Evolutionary conservation across 2,329 filamentous ascomycete species (phyloP).

Genomic region (Hypoxylon sp.): DNA sequence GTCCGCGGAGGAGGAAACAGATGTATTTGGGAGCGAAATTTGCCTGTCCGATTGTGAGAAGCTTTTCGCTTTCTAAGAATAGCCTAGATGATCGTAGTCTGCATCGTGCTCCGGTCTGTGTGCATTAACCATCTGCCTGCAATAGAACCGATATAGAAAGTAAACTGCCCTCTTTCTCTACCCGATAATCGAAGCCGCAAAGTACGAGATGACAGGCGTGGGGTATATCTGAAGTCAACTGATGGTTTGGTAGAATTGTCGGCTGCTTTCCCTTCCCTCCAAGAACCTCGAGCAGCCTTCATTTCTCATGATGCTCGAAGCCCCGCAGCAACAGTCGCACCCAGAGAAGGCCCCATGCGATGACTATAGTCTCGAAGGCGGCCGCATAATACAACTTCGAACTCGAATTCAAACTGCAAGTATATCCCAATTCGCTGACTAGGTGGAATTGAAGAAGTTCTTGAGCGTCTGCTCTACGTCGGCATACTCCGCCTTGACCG

Average conservation of each 20-base stretch:
- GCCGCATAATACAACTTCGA: slow-evolving; percentile 32
- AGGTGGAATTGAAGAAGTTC: slow-evolving; percentile 71
- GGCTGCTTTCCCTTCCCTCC: slow-evolving; percentile 41
- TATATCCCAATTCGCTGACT: slow-evolving; percentile 31
- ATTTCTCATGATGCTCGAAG: slow-evolving; percentile 55
- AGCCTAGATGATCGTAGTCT: slow-evolving; percentile 38
- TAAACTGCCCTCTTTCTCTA: slow-evolving; percentile 51
- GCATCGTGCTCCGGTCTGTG: slow-evolving; percentile 39
- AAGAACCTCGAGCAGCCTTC: slow-evolving; percentile 52
- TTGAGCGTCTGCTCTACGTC: slow-evolving; percentile 79
- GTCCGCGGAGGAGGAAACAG: slow-evolving; percentile 33
- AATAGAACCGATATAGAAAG: slow-evolving; percentile 43
- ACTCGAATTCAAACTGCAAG: slow-evolving; percentile 27
- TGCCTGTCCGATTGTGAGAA: slow-evolving; percentile 40
- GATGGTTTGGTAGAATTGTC: slow-evolving; percentile 39
- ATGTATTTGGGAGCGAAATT: slow-evolving; percentile 49
- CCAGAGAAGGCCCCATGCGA: slow-evolving; percentile 25
- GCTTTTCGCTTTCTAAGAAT: slow-evolving; percentile 38
- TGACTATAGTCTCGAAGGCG: slow-evolving; percentile 28
- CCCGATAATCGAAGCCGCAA: slow-evolving; percentile 42
- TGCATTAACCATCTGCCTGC: slow-evolving; percentile 39
- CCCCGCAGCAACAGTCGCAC: slow-evolving; percentile 37
- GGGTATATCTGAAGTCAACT: slow-evolving; percentile 47
- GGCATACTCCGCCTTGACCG: slow-evolving; percentile 82
- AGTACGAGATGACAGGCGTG: slow-evolving; percentile 40